Conservation (phyloP, 1,284 basidiomycete genomes). For the Xanthoconium separans region DNA sequence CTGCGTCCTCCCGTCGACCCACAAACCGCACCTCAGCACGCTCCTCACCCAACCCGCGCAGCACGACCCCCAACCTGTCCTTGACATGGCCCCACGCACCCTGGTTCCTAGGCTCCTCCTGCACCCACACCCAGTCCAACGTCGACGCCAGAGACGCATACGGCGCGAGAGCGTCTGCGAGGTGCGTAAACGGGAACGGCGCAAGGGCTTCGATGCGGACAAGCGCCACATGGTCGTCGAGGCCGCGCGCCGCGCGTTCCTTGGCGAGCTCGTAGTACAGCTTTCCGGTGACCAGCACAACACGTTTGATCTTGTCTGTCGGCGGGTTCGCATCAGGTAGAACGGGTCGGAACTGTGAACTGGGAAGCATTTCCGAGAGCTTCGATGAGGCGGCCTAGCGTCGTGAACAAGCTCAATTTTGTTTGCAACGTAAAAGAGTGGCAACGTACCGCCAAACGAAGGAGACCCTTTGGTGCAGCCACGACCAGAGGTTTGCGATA, state of each 20-base stretch:
- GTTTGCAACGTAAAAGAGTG: neutral
- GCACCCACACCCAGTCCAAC: conserved; percentile 65
- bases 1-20: conserved; percentile 69
- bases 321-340: conserved; percentile 47
- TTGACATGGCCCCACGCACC: conserved; percentile 73
- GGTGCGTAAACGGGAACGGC: conserved; percentile 74
- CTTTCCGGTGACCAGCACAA: conserved; percentile 75
- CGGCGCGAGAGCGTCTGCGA: conserved; percentile 46
- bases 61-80: conserved; percentile 52
- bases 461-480: conserved; percentile 79
- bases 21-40: conserved; percentile 42
- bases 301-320: conserved; percentile 47
- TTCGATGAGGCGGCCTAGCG: conserved; percentile 71
- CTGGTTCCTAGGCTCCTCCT: conserved; percentile 88
- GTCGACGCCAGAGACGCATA: conserved; percentile 39
- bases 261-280: conserved; percentile 84
- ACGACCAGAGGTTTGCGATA: conserved; percentile 84
- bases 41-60: conserved; percentile 39
- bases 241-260: conserved; percentile 52
- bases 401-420: neutral
- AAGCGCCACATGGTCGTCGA: conserved; percentile 58
- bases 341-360: conserved; percentile 71
- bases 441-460: conserved; percentile 70
- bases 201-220: conserved; percentile 82
- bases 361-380: conserved; percentile 61